These are phyloP conservation scores for Pseudogymnoascus sp. DNA, from an alignment of 2,329 filamentous ascomycete species.

Conservation along the genomic window DNA sequence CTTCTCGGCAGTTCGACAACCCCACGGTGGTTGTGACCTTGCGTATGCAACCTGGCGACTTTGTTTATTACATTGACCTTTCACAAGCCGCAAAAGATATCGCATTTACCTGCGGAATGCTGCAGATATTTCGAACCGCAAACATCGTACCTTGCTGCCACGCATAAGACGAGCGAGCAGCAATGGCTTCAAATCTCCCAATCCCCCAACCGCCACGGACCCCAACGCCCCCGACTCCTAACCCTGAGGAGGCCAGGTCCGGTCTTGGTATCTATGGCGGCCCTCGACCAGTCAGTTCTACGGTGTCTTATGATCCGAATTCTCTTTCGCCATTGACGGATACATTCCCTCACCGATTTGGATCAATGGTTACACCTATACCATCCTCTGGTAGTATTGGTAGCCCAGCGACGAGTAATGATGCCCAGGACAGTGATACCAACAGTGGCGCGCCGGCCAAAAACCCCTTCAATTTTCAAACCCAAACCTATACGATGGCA, in stretches of 20 bases:
- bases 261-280: conserved; percentile 19
- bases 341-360: conserved; percentile 24
- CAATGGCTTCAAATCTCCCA: conserved; percentile 51
- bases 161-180: background rate
- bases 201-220: conserved; percentile 54
- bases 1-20: background rate
- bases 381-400: conserved; percentile 17
- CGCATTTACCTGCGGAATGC: background rate
- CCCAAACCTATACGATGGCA: conserved; percentile 64
- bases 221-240: conserved; percentile 51
- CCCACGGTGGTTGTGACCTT: background rate
- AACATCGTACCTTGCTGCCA: background rate
- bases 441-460: conserved; percentile 26
- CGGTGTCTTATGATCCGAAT: conserved; percentile 33
- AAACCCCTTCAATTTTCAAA: conserved; percentile 92
- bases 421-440: conserved; percentile 25
- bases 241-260: conserved; percentile 27
- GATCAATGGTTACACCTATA: conserved; percentile 28
- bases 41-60: conserved; percentile 1
- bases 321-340: conserved; percentile 38
- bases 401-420: conserved; percentile 15
- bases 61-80: conserved; percentile 4
- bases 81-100: background rate
- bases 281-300: conserved; percentile 21
- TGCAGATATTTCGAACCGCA: background rate